A percentile compares a stretch with the other conserved stretches of the same genome.
phyloP scores from a whole-genome alignment of 73 alveolate species.

The Breviolum minutum region DNA sequence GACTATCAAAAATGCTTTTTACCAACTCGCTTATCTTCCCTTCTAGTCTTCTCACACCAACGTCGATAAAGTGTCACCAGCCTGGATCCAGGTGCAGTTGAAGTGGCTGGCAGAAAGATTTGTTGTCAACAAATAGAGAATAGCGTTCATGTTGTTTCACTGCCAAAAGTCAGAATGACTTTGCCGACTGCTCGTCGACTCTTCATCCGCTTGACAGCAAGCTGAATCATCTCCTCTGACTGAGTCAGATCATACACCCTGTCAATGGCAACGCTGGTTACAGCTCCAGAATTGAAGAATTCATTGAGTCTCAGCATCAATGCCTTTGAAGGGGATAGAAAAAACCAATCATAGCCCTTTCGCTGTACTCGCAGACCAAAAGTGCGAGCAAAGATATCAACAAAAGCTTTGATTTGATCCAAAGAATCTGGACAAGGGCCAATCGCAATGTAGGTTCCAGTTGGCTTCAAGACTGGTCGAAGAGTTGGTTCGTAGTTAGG shows the following conservation, averaged over 20 bases:
- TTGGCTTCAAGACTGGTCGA: constrained; percentile 18
- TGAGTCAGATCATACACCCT: constrained; percentile 1
- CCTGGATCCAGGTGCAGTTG: no score
- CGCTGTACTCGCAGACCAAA: constrained; percentile 37
- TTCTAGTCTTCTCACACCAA: no score
- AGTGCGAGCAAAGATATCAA: constrained; percentile 5
- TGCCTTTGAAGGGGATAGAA: constrained; percentile 16
- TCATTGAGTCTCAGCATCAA: constrained; percentile 19
- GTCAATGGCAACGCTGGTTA: constrained; percentile 27
- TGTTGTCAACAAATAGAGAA: not conserved
- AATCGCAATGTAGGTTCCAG: constrained; percentile 34
- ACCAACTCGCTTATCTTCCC: no score
- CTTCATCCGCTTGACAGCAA: constrained; percentile 40
- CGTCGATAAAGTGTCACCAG: no score
- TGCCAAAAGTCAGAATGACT: constrained; percentile 50
- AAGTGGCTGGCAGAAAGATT: no score
- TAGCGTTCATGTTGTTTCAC: not conserved
- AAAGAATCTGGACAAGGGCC: constrained; percentile 43
- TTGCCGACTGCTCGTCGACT: constrained; percentile 83
- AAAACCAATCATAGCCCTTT: constrained; percentile 44
- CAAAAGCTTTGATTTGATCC: constrained; percentile 29
- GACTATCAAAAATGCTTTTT: no score
- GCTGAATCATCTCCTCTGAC: constrained; percentile 23
- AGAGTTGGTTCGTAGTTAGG: constrained; percentile 66
- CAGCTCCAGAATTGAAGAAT: constrained; percentile 26